phyloP scores from a whole-genome alignment of 148 eudicot species.

The Persicaria tinctoria region DNA sequence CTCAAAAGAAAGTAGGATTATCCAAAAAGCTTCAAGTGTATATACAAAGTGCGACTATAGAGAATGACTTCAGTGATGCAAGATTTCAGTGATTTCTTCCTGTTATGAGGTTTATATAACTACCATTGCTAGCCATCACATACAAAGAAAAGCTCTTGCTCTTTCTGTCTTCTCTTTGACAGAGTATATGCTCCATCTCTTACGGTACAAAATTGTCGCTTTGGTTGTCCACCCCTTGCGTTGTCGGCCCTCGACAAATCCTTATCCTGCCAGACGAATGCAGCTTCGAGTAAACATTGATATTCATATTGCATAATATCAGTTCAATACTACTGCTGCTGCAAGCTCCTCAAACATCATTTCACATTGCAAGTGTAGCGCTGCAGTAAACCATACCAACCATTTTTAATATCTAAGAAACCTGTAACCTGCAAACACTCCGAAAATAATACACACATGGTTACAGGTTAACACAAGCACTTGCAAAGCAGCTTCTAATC shows the following conservation, averaged over 20 bases:
- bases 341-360: not conserved
- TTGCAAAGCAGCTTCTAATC: too few species aligned
- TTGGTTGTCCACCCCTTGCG: not conserved
- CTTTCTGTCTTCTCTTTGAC: not conserved
- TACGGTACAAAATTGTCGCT: constrained; percentile 1
- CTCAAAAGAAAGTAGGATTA: not conserved
- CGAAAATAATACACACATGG: not conserved
- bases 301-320: not conserved
- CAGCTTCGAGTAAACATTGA: not conserved
- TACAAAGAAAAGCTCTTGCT: constrained; percentile 4
- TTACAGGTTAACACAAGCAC: too few species aligned
- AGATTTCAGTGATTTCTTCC: not conserved
- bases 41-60: not conserved
- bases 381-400: constrained; percentile 1
- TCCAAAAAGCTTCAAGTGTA: not conserved
- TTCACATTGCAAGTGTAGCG: not conserved
- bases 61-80: not conserved
- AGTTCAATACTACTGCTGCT: not conserved
- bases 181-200: not conserved
- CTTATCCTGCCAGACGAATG: not conserved
- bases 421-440: not conserved
- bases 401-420: not conserved
- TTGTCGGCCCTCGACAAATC: not conserved
- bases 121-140: not conserved
- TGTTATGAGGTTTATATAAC: not conserved